Evolutionary conservation across 1,139 yeast genomes (phyloP).

Genomic region (Nematodospora anomalae): DNA sequence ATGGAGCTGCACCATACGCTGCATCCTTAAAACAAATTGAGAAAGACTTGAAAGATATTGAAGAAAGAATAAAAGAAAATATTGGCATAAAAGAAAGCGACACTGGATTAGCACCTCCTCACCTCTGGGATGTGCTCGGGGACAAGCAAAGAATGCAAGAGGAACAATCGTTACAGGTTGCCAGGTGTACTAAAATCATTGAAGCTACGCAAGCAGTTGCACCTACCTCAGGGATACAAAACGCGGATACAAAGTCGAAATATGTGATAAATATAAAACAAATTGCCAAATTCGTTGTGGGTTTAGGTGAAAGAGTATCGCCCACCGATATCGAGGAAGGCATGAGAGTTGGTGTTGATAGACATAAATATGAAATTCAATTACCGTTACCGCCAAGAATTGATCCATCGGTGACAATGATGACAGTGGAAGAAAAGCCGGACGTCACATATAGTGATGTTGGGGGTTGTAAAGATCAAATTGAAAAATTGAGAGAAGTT

Average conservation of each 20-base stretch:
- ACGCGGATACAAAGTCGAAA: conserved; percentile 82
- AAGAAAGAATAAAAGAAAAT: conserved; percentile 85
- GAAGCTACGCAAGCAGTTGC: conserved; percentile 51
- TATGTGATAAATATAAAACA: conserved; percentile 96
- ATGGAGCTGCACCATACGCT: conserved; percentile 97
- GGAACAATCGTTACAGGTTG: conserved; percentile 96
- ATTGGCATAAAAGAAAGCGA: conserved; percentile 93
- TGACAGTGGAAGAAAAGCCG: conserved; percentile 99
- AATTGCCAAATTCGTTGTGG: conserved; percentile 96
- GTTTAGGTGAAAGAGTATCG: conserved; percentile 92
- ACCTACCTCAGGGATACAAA: conserved; percentile 39
- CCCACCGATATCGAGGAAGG: conserved; percentile 99
- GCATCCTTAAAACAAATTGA: conserved; percentile 76
- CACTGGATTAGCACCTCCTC: conserved; percentile 94
- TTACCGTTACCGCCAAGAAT: conserved; percentile 96
- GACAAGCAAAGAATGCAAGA: conserved; percentile 91
- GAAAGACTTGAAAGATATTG: conserved; percentile 79
- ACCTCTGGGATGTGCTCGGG: conserved; percentile 95
- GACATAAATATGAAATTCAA: conserved; percentile 95
- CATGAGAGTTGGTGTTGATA: conserved; percentile 98
- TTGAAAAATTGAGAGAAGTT: conserved; percentile 94
- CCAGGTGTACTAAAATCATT: conserved; percentile 96
- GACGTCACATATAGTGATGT: conserved; percentile 89
- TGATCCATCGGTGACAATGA: conserved; percentile 98
- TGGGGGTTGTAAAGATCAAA: conserved; percentile 98